Evolutionary conservation across 345 rosid species (phyloP), one percentile per base, ranked within the genome.

Genomic region (Eucalyptus marginata): DNA sequence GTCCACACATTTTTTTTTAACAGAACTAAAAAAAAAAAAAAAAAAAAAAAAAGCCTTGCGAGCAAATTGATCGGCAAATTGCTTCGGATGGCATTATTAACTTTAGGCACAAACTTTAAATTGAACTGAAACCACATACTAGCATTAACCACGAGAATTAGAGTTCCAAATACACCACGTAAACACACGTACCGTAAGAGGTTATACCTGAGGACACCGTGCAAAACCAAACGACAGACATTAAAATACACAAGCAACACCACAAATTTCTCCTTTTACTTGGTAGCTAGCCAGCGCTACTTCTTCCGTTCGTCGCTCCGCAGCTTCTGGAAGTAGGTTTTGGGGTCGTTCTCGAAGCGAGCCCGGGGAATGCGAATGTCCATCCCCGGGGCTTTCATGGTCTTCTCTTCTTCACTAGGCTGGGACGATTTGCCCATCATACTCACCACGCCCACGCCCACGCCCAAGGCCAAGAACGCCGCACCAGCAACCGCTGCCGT

Each of bases 381-480:
- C 83, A 54, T 89, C 29, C 90, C 90, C 0, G 89, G 89, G 59
- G 89, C 87, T 27, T 81, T 89, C 90, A 89, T 89, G 56, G 90
- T 89, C 46, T 87, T 89, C 62, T 56, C 62, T 31, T 49, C 40
- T 40, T 84, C 33, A 0, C 13, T 31, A 29, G 86, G 12, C 54
- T 33, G 0, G 43, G 80, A 31, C 1, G 1, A 68, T 18, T 17
- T 13, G 24, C 0, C 22, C 58, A 85, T 85, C 36, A 46, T 20
- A n/a, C 31, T 49, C 58, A 44, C 87, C 87, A 85, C 13, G n/a
- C 50, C 86, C 86, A 85, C 13, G n/a, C 50, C 86, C 0, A 0
- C 43, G 43, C 80, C 80, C 80, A 47, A n/a, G 52, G 36, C 87
- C 40, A 27, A 29, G 40, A 85, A 6, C 56, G 43, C 87, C 0